phyloP scores from a whole-genome alignment of 441 rosid genomes.

The Adansonia grandidieri region DNA sequence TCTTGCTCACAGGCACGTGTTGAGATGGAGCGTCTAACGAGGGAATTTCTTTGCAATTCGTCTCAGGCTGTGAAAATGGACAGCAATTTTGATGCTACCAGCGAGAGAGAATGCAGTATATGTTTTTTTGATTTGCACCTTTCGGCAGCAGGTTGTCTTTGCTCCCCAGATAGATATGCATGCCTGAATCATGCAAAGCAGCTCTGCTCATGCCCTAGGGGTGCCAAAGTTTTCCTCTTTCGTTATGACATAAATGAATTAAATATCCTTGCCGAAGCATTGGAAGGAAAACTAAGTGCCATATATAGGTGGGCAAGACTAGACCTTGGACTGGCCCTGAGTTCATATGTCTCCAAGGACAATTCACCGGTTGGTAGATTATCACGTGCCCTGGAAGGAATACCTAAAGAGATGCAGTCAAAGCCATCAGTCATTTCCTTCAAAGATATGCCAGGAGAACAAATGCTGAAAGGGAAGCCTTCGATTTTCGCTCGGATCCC shows the following conservation, averaged over 20 bases:
- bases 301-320: constrained; percentile 96
- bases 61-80: constrained; percentile 85
- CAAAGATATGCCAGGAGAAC: constrained; percentile 45
- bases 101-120: constrained; percentile 87
- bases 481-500: constrained; percentile 32
- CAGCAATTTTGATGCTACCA: constrained; percentile 81
- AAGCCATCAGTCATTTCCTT: constrained; percentile 41
- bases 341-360: constrained; percentile 54
- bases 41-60: constrained; percentile 68
- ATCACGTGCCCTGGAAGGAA: constrained; percentile 44
- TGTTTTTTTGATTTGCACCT: constrained; percentile 96
- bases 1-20: constrained; percentile 68
- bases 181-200: constrained; percentile 93
- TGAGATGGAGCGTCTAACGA: constrained; percentile 68
- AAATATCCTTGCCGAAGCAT: constrained; percentile 88
- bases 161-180: constrained; percentile 91
- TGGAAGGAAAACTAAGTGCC: constrained; percentile 96
- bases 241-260: constrained; percentile 86
- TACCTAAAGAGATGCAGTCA: constrained; percentile 40
- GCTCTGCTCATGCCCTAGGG: constrained; percentile 76
- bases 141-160: constrained; percentile 95
- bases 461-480: constrained; percentile 36
- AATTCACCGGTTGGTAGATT: constrained; percentile 45
- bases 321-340: constrained; percentile 91
- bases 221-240: constrained; percentile 76